A percentile compares a stretch with the other conserved stretches of the same genome.
phyloP scores from a whole-genome alignment of 1,284 basidiomycete genomes.

The Microbotryum silenes-acaulis region DNA sequence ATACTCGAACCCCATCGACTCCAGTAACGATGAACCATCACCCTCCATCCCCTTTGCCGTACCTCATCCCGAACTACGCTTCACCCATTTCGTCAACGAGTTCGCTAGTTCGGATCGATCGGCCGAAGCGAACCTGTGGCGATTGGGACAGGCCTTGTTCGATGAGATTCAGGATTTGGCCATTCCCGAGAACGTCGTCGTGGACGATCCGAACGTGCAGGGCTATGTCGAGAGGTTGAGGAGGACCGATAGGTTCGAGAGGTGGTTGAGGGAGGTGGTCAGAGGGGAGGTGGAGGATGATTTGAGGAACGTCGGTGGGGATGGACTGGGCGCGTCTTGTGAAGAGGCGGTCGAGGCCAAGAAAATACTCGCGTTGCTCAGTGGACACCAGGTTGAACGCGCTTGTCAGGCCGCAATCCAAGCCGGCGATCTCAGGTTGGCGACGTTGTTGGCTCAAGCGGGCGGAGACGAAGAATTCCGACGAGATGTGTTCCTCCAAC shows the following conservation, averaged over 20 bases:
- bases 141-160: constrained; percentile 82
- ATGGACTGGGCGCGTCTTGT: constrained; percentile 31
- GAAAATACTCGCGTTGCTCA: constrained; percentile 67
- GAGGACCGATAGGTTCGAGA: constrained; percentile 71
- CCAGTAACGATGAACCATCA: constrained; percentile 34
- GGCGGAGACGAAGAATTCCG: constrained; percentile 72
- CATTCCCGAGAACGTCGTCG: constrained; percentile 49
- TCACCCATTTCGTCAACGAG: constrained; percentile 65
- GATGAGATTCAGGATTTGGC: constrained; percentile 61
- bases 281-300: constrained; percentile 65
- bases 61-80: constrained; percentile 57
- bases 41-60: constrained; percentile 54
- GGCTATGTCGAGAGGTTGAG: constrained; percentile 39
- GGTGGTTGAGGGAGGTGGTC: constrained; percentile 76
- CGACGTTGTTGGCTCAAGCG: constrained; percentile 83
- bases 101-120: constrained; percentile 68
- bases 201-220: background rate
- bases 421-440: constrained; percentile 71
- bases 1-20: constrained; percentile 43
- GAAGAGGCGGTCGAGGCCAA: constrained; percentile 44
- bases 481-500: constrained; percentile 66
- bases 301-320: constrained; percentile 46
- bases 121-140: constrained; percentile 72
- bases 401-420: constrained; percentile 71
- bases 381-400: constrained; percentile 77